phyloP scores from a whole-genome alignment of 805 yeast genomes.

The Suhomyces sp. region DNA sequence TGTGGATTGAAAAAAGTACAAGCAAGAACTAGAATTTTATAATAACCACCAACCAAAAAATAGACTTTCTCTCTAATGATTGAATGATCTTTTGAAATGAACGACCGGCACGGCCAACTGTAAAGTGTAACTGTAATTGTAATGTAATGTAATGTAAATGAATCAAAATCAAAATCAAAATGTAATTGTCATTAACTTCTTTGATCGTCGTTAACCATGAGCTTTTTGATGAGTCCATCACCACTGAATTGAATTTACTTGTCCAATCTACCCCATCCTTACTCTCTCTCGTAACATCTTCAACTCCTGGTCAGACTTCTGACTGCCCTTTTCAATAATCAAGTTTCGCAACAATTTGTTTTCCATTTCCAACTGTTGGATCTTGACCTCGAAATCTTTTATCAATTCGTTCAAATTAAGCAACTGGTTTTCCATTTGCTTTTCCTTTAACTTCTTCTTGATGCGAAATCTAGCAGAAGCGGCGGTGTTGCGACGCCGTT shows the following conservation, averaged over 20 bases:
- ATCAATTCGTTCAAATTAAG: conserved; percentile 45
- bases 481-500: conserved; percentile 58
- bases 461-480: conserved; percentile 66
- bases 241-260: too few species aligned
- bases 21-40: conserved; percentile 1
- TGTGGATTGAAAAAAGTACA: neutral
- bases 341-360: conserved; percentile 56
- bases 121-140: too few species aligned
- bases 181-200: too few species aligned
- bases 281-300: conserved; percentile 34
- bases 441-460: conserved; percentile 60
- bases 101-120: too few species aligned
- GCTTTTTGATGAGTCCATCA: too few species aligned
- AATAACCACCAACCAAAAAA: too few species aligned
- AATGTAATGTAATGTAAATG: too few species aligned
- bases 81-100: too few species aligned
- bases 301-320: conserved; percentile 40
- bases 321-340: conserved; percentile 49
- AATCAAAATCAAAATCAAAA: too few species aligned
- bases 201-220: too few species aligned
- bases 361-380: conserved; percentile 60
- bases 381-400: conserved; percentile 43
- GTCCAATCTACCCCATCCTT: conserved; percentile 9
- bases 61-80: too few species aligned
- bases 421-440: conserved; percentile 54